Evolutionary conservation across 805 yeast genomes (phyloP).

Genomic region (Phaffomyces antillensis): DNA sequence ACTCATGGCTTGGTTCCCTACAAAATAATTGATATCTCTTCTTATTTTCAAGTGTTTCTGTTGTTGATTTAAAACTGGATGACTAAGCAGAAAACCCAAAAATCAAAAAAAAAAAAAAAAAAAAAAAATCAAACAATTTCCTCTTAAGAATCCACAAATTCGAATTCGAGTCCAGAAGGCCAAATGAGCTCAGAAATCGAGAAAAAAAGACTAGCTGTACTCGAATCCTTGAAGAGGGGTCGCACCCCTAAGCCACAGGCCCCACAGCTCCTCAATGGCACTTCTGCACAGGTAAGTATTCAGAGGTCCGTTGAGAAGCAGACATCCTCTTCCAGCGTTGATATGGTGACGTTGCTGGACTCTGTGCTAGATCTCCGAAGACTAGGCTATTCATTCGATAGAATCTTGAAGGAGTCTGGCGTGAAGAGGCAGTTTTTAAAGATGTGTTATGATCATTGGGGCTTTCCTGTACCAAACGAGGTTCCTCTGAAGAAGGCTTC

Average conservation of each 20-base stretch:
- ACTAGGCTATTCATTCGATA: constrained; percentile 19
- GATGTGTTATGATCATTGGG: constrained; percentile 14
- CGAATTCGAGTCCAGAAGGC: not conserved
- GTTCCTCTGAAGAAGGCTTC: not conserved
- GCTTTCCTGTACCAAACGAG: constrained; percentile 9
- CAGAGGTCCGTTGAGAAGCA: not conserved
- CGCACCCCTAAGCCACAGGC: not conserved
- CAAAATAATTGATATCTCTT: too few species aligned
- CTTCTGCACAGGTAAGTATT: not conserved
- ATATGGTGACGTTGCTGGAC: constrained; percentile 7
- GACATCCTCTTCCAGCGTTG: not conserved
- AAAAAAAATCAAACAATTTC: not conserved
- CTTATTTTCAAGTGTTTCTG: not conserved
- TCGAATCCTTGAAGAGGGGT: constrained; percentile 16
- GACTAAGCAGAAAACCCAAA: too few species aligned
- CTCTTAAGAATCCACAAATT: not conserved
- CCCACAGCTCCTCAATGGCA: not conserved
- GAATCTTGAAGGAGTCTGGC: constrained; percentile 12
- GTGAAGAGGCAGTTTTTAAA: constrained; percentile 14
- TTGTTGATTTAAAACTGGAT: too few species aligned
- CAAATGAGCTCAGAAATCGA: constrained; percentile 10
- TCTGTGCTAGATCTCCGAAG: constrained; percentile 21
- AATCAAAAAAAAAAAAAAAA: too few species aligned
- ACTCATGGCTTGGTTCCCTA: not conserved
- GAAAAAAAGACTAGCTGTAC: constrained; percentile 19